phyloP scores from a whole-genome alignment of 371 early-diverging fungal genomes.

The Smittium culicis region DNA sequence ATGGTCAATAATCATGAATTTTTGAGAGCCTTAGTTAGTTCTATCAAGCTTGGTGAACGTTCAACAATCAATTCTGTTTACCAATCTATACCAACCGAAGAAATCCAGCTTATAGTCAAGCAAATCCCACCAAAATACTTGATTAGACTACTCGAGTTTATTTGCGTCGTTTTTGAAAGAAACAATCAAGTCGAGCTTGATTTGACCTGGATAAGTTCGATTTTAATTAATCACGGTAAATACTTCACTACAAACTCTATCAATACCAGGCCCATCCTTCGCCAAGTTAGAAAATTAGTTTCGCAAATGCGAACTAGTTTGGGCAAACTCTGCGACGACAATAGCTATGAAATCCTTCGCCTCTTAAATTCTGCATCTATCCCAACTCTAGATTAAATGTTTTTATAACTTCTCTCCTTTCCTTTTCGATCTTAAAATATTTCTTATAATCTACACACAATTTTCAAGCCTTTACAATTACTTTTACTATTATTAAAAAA shows the following conservation, averaged over 20 bases:
- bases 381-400: no score
- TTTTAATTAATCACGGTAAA: constrained; percentile 65
- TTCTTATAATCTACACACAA: no score
- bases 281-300: constrained; percentile 65
- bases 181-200: constrained; percentile 78
- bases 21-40: constrained; percentile 73
- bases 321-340: constrained; percentile 56
- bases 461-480: no score
- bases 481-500: no score
- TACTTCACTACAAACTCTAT: constrained; percentile 65
- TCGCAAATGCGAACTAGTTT: constrained; percentile 27
- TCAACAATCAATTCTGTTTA: constrained; percentile 56
- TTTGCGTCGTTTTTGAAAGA: constrained; percentile 57
- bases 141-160: constrained; percentile 61
- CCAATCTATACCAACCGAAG: constrained; percentile 62
- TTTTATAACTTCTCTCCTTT: no score
- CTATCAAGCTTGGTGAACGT: constrained; percentile 78
- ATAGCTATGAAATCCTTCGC: constrained; percentile 32
- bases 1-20: constrained; percentile 56
- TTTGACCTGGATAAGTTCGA: constrained; percentile 57
- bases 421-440: no score
- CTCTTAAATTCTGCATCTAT: no score
- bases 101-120: constrained; percentile 55
- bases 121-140: constrained; percentile 74
- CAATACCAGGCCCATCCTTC: constrained; percentile 56